Percentiles rank a stretch among this genome's conserved stretches.
Conservation (phyloP, 139 green algal genomes). For the Astrephomene gubernaculifera region DNA sequence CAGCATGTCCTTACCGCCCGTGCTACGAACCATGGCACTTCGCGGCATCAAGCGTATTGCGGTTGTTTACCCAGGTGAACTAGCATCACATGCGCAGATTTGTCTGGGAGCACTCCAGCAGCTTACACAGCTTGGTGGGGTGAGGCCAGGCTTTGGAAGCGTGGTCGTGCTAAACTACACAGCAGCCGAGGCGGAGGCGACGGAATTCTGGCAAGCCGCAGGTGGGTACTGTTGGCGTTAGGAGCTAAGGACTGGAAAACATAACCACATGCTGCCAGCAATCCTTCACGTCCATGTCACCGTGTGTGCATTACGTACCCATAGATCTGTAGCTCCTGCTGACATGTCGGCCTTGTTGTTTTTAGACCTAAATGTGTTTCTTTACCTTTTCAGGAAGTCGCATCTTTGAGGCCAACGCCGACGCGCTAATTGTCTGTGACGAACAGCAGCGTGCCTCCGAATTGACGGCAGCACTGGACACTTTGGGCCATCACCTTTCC, state of each 20-base stretch:
- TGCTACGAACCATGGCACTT: constrained; percentile 24
- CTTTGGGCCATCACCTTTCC: background rate
- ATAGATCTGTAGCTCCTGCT: too few species aligned
- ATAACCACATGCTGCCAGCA: too few species aligned
- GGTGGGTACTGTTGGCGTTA: too few species aligned
- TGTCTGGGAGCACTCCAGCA: constrained; percentile 6
- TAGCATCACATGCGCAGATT: background rate
- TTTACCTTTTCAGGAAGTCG: background rate
- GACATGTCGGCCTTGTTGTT: too few species aligned
- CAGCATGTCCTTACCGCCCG: background rate
- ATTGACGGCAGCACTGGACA: background rate
- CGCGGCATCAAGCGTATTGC: background rate
- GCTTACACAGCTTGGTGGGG: constrained; percentile 3
- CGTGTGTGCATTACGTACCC: too few species aligned
- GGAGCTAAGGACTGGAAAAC: too few species aligned
- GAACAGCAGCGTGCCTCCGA: background rate
- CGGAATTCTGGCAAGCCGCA: background rate
- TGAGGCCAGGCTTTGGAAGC: background rate
- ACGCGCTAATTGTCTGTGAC: constrained; percentile 28
- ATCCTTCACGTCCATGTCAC: too few species aligned
- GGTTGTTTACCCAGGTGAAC: background rate
- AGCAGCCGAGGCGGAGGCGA: background rate
- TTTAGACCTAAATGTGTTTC: too few species aligned
- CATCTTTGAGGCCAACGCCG: background rate
- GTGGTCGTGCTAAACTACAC: constrained; percentile 23